Evolutionary conservation across 2,329 filamentous ascomycete species (phyloP), one percentile per base, ranked within the genome.

Genomic region (Magnaporthiopsis incrustans): DNA sequence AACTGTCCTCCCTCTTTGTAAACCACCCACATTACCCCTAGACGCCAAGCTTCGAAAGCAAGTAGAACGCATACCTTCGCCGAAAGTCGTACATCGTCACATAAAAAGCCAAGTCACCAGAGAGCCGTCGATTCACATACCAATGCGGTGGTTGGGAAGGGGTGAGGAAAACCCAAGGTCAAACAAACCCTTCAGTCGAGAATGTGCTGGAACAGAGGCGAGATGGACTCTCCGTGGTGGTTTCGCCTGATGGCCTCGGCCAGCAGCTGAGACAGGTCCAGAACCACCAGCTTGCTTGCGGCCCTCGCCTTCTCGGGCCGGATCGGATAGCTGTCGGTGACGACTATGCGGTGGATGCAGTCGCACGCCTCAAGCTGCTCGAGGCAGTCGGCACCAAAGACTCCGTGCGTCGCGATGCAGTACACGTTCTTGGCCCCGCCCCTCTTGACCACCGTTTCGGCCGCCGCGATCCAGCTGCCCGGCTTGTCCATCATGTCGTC

Each of bases 401-500:
- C 85, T 57, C 93, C 95, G 72, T 99, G 95, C 0, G 95, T 98
- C 10, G 94, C 95, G 79, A 99, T 96, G 81, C 92, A 97, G 77
- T 97, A 98, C 50, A 99, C 95, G 76, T 90, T 95, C 70, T 91
- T 96, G 1, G 95, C 95, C 59, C 87, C 85, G 68, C 95, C 96
- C 68, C 90, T 87, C 81, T 98, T 98, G 63, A 97, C 91, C 2
- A 97, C 94, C 1, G 93, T 96, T 80, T 99, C 95, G 15, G 95
- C 95, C 8, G 95, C 95, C 7, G 94, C 94, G 69, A 99, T 96
- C 95, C 95, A 99, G 8, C 92, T 97, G 18, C 90, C 91, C 12
- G 92, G 88, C 79, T 97, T 97, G 78, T 99, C 95, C 72, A 99
- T 97, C 90, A 99, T 98, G 75, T 99, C 95, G 74, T 99, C 95